Base-by-base conservation (phyloP, 495 filamentous ascomycete genomes). In the Podospora pseudoanserina region DNA sequence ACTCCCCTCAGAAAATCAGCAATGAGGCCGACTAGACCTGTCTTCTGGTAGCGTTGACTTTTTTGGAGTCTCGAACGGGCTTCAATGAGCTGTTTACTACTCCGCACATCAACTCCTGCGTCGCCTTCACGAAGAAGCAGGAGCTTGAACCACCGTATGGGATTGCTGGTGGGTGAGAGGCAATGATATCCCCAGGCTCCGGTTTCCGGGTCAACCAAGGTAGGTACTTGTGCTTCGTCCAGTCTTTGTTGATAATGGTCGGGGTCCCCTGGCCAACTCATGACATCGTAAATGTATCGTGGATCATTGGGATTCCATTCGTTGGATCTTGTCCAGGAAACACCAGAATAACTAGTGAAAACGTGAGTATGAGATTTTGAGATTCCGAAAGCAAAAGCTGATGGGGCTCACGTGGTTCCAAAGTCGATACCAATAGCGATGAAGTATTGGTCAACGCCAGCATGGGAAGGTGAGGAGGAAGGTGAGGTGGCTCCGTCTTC, bases 351-450 rank as follows among this genome's bases (percentile, higher is more conserved):
- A 13, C 56, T 59, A 32, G 19, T 19, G 3, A 19, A 59, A 19
- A 59, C 2, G 26, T 20, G 4, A 59, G 16, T 59, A 27, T 20
- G 11, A 59, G 2, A 18, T 19, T 18, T 23, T 1, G 9, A 23
- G 3, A 19, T 13, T 13, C 56, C 18, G 2, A n/a, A 20, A 18
- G 18, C 0, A 20, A 23, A 59, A 1, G 16, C 2, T 20, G 6
- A 18, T 7, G 6, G 3, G 15, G 20, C 56, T 59, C 18, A 59
- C 56, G 56, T 59, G 26, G 56, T 59, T n/a, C 56, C 56, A 27
- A 59, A 59, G 56, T 59, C 56, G 20, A 59, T 59, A 3, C 56
- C 56, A 20, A 59, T 59, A 9, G 56, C 56, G 18, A 59, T 59
- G 18, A 23, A 59, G 6, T 59, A 3, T 20, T 9, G 6, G 7